Evolutionary conservation across 495 filamentous ascomycete species (phyloP), one percentile per base, ranked within the genome.

Genomic region (Penicillium cosmopolitanum): DNA sequence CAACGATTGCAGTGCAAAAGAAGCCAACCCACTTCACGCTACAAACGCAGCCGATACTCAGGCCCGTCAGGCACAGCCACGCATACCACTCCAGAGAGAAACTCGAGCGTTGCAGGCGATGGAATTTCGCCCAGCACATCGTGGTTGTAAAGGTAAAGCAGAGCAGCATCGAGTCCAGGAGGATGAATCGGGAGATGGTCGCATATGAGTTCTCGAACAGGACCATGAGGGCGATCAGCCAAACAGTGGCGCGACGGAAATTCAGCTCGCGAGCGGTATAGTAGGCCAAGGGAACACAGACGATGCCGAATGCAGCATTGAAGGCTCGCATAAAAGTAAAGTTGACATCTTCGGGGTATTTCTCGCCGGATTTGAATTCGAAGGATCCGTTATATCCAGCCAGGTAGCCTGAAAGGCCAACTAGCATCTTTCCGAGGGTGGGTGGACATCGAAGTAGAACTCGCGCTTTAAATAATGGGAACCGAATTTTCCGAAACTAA

Each of bases 381-480:
- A 98, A 98, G 1, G 96, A 96, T 35, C 95, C 95, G 84, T 98
- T 98, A 81, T 98, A 98, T 52, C 94, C 94, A 36, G 95, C 95
- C 55, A 98, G 80, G 66, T 93, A 94, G 65, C 95, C 95, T 12
- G 95, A 98, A 55, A 98, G 83, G 47, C 95, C 95, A 61, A 98
- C 96, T 23, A 98, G 84, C 85, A 98, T 97, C 81, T 98, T 98
- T 67, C 95, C 95, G 47, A 98, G 85, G 95, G 95, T 53, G 95
- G 95, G 73, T 98, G 91, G 35, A 98, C 95, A 82, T 98, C 95
- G 78, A 98, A 98, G 84, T 98, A 98, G 80, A 98, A 96, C 76
- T 98, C 96, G 66, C 94, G 91, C 68, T 98, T 97, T 57, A 98
- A 84, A 70, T 98, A 98, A 75, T 98, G 93, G 64, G 94, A 97